Evolutionary conservation across 202 grass and related monocot genomes (phyloP), one percentile per base, ranked within the genome.

Genomic region (Zizania palustris): DNA sequence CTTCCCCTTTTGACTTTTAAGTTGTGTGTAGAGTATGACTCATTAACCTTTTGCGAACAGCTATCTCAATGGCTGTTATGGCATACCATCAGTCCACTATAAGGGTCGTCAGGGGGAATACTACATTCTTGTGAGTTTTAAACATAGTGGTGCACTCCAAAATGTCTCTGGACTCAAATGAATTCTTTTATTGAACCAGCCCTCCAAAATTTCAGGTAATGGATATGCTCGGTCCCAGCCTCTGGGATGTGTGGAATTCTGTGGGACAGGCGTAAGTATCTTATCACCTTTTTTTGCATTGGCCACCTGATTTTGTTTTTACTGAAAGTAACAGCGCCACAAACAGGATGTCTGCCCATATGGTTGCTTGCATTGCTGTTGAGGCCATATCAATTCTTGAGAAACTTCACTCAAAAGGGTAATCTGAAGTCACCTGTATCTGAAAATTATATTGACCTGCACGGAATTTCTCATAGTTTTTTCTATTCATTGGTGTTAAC

Each of bases 361-460:
- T 97, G 93, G 90, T 84, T 54, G 90, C 88, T 66, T 97, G 93
- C 84, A 93, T 97, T 84, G 93, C 90, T 22, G 90, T 97, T 63
- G 93, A 93, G 62, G 81, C 93, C 48, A 91, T 97, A 91, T 93
- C 90, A 1, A 97, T 97, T 85, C 90, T 97, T n/a, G 90, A 97
- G 72, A 97, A 97, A 67, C 90, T 97, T 91, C 93, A 97, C 35
- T 80, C 54, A 7, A 97, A 97, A 83, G 93, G 93, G 93, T 97
- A 91, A 73, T 64, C 41, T 56, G 56, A 65, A 65, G 34, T 18
- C 53, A 63, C 16, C 21, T 63, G 7, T 72, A 45, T 81, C 28
- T 82, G 72, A 74, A 67, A 53, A 42, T 81, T 39, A 38, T 64
- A 44, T 12, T 45, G 45, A 20, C 14, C 6, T 63, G 6, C 46